Evolutionary conservation across 1,139 yeast genomes (phyloP).

Genomic region (Scheffersomyces titani): DNA sequence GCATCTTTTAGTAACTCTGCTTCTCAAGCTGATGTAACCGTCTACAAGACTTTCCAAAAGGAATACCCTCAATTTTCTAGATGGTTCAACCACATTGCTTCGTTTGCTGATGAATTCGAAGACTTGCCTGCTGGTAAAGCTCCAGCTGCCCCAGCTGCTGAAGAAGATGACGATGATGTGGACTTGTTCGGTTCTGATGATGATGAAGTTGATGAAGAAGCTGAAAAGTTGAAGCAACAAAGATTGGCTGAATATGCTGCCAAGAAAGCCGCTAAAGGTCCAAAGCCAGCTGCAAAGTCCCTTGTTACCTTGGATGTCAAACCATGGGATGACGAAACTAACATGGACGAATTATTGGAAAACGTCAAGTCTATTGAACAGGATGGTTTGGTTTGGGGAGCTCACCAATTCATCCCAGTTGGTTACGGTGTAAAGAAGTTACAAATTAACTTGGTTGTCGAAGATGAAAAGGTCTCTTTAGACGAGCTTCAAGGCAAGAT

Average conservation of each 20-base stretch:
- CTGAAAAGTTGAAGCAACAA: slow-evolving; percentile 95
- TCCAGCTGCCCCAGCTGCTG: slow-evolving; percentile 57
- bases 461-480: slow-evolving; percentile 92
- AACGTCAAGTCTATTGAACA: slow-evolving; percentile 79
- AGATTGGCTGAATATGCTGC: slow-evolving; percentile 98
- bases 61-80: slow-evolving; percentile 94
- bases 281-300: slow-evolving; percentile 98
- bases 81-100: slow-evolving; percentile 98
- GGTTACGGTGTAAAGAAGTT: slow-evolving; percentile 99
- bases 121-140: slow-evolving; percentile 77
- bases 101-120: slow-evolving; percentile 82
- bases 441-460: slow-evolving; percentile 97
- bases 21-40: slow-evolving; percentile 94
- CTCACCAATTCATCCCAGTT: slow-evolving; percentile 91
- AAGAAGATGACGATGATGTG: slow-evolving; percentile 80
- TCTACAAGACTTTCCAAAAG: slow-evolving; percentile 91
- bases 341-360: slow-evolving; percentile 83
- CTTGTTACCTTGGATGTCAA: slow-evolving; percentile 94
- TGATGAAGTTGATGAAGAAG: slow-evolving; percentile 93
- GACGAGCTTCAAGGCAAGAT: slow-evolving; percentile 83
- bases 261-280: slow-evolving; percentile 95
- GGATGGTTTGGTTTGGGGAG: slow-evolving; percentile 99
- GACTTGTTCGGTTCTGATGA: slow-evolving; percentile 95
- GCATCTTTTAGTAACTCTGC: slow-evolving; percentile 62
- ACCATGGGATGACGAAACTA: slow-evolving; percentile 99